Evolutionary conservation across 176 grass and related monocot species (phyloP), one percentile per base, ranked within the genome.

Genomic region (Juncus inflexus): DNA sequence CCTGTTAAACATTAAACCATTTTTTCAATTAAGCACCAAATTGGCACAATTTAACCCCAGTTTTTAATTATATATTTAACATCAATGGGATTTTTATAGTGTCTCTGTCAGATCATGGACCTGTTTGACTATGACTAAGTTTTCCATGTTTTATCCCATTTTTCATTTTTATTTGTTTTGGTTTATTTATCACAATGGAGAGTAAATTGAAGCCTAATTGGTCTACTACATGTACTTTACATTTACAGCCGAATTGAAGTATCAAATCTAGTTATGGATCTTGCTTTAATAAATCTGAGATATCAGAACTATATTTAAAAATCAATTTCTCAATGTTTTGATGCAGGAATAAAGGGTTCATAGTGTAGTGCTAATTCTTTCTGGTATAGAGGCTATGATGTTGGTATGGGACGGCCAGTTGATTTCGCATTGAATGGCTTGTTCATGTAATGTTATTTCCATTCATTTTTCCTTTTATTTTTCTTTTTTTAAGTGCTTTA

Each of bases 331-430:
- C 50, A 49, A 7, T 49, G 4, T 50, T 36, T 59, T 43, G 66
- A 28, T 42, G 50, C 76, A 79, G 76, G 76, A 79, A 72, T 64
- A 79, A 79, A 64, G 65, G 54, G 4, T 64, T 72, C 58, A 79
- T 79, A 50, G 64, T 59, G 7, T 67, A 67, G 63, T 52, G 41
- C 61, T 65, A 43, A 64, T 76, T 76, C 35, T 62, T 64, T 76
- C 62, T 36, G 63, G 15, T 66, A 56, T 65, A 67, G 64, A 69
- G 74, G 51, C 66, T 15, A 50, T 60, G 52, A 8, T 63, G 37
- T 9, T 58, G 38, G 38, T 59, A 58, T 35, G 15, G 54, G 50
- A 71, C 53, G 42, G 13, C 53, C 57, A 70, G 53, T 58, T 71
- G 52, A 11, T 38, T 43, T 60, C 54, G 55, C 49, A 9, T 9